These are phyloP conservation scores for Penicillium griseofulvum DNA, from an alignment of 2,329 filamentous ascomycete species.

Conservation along the genomic window DNA sequence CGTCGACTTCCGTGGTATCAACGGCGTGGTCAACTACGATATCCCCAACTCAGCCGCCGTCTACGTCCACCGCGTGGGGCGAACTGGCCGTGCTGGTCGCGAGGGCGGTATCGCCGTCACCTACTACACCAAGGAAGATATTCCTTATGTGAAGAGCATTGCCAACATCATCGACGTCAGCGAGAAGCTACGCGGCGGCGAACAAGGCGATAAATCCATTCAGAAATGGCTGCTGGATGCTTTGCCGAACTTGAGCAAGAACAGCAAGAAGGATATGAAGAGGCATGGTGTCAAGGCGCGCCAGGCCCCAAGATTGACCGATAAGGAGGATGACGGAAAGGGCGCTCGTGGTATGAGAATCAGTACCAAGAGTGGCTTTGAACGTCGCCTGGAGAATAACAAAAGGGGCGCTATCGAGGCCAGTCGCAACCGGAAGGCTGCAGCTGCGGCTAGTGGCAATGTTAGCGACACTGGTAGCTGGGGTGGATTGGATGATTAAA, in stretches of 20 bases:
- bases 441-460: conserved; percentile 21
- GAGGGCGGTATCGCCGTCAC: conserved; percentile 88
- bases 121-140: conserved; percentile 92
- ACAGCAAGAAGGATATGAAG: conserved; percentile 78
- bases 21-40: conserved; percentile 96
- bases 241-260: conserved; percentile 78
- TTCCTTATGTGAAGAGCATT: conserved; percentile 83
- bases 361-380: conserved; percentile 58
- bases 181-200: conserved; percentile 62
- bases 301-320: conserved; percentile 43
- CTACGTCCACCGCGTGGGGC: conserved; percentile 90
- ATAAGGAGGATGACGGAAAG: conserved; percentile 48
- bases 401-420: conserved; percentile 46
- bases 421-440: conserved; percentile 38
- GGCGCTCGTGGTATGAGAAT: conserved; percentile 57
- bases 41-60: conserved; percentile 85
- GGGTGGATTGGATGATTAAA: conserved; percentile 41
- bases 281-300: conserved; percentile 76
- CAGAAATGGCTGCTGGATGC: conserved; percentile 87
- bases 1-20: conserved; percentile 91
- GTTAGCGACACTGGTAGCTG: conserved; percentile 36
- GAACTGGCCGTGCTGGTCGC: conserved; percentile 84
- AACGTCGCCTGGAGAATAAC: conserved; percentile 46
- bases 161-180: conserved; percentile 87
- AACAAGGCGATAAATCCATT: conserved; percentile 56